phyloP scores from a whole-genome alignment of 768 basidiomycete genomes.

The Saitozyma podzolica region DNA sequence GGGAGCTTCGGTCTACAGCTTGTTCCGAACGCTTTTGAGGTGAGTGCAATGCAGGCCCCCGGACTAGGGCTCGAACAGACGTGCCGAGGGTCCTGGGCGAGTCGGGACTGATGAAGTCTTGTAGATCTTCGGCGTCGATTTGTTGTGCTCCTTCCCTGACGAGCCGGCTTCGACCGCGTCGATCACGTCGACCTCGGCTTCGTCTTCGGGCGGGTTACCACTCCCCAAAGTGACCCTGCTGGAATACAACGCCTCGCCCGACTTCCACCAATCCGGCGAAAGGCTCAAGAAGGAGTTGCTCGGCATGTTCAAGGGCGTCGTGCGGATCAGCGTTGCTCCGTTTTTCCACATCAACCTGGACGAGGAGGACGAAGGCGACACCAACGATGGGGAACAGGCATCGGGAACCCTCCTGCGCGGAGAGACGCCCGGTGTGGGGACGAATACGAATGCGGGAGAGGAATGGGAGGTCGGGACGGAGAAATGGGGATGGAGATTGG shows the following conservation, averaged over 20 bases:
- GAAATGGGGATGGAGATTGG: slow-evolving; percentile 33
- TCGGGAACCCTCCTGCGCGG: not conserved
- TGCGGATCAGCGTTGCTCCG: slow-evolving; percentile 67
- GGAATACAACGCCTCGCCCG: slow-evolving; percentile 93
- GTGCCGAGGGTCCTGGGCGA: not conserved
- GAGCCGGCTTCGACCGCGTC: slow-evolving; percentile 12
- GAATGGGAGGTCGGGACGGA: slow-evolving; percentile 32
- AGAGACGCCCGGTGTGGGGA: not conserved
- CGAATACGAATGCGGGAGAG: not conserved
- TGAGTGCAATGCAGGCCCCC: slow-evolving; percentile 13
- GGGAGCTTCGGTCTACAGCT: slow-evolving; percentile 64
- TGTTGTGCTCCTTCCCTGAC: slow-evolving; percentile 64
- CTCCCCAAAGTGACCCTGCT: slow-evolving; percentile 64
- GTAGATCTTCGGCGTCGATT: slow-evolving; percentile 83
- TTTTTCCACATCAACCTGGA: slow-evolving; percentile 52
- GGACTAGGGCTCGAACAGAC: not conserved
- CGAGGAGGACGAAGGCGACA: slow-evolving; percentile 13
- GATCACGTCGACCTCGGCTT: not conserved
- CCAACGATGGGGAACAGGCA: not conserved
- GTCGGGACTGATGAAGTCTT: not conserved
- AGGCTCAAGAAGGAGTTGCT: slow-evolving; percentile 77
- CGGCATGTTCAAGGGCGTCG: slow-evolving; percentile 74
- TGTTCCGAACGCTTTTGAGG: slow-evolving; percentile 85
- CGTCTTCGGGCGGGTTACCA: slow-evolving; percentile 17
- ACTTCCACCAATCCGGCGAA: slow-evolving; percentile 87